These are phyloP conservation scores for Gonium pectorale DNA, from an alignment of 139 green algal species.

Conservation along the genomic window DNA sequence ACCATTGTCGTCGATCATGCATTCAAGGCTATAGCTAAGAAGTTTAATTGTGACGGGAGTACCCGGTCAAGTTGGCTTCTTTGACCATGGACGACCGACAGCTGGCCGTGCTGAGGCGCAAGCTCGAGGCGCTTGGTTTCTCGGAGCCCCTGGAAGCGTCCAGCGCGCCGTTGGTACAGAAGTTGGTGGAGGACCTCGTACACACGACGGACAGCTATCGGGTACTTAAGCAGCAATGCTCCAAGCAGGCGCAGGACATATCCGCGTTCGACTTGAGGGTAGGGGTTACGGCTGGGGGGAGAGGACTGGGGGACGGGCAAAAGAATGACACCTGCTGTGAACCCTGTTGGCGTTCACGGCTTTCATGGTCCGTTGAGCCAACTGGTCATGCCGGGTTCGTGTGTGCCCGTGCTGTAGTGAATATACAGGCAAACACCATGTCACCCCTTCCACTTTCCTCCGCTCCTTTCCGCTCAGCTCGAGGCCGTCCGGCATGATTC, in stretches of 20 bases:
- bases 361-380: too few species aligned
- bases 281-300: background rate
- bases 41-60: too few species aligned
- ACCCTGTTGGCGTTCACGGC: too few species aligned
- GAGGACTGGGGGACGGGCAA: background rate
- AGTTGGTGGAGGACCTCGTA: conserved; percentile 76
- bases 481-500: conserved; percentile 71
- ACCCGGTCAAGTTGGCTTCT: too few species aligned
- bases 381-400: too few species aligned
- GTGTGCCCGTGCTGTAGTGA: too few species aligned
- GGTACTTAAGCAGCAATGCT: conserved; percentile 65
- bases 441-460: too few species aligned
- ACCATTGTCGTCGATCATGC: too few species aligned
- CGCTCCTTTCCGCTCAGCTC: conserved; percentile 51
- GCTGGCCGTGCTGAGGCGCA: conserved; percentile 43
- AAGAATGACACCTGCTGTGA: too few species aligned
- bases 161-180: conserved; percentile 63
- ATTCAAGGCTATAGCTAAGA: too few species aligned
- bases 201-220: conserved; percentile 76
- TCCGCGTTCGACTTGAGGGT: conserved; percentile 66
- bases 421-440: too few species aligned
- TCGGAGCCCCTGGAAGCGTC: conserved; percentile 56
- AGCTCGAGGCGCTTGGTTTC: conserved; percentile 75
- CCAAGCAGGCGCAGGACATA: conserved; percentile 67
- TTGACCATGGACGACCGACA: conserved; percentile 38